These are phyloP conservation scores for Wickerhamomyces rabaulensis DNA, from an alignment of 805 yeast species.

Conservation along the genomic window DNA sequence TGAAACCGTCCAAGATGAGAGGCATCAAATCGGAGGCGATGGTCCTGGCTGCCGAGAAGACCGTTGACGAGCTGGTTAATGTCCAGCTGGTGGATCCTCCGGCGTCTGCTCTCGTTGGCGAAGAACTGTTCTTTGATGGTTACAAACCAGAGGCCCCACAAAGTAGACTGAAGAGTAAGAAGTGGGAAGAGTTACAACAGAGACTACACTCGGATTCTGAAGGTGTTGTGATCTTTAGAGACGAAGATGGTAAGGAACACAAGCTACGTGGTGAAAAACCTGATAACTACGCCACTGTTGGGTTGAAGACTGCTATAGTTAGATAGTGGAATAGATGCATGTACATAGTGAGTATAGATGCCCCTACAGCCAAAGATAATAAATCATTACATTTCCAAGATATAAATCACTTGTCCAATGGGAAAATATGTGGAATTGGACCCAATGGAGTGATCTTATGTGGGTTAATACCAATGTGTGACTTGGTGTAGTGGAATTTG, in stretches of 20 bases:
- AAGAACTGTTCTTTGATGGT: constrained; percentile 32
- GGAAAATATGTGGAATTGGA: constrained; percentile 72
- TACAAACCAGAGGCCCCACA: constrained; percentile 2
- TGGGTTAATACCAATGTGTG: constrained; percentile 79
- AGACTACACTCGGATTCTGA: constrained; percentile 2
- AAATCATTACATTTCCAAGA: background rate
- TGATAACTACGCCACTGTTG: background rate
- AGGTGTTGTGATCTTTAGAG: constrained; percentile 7
- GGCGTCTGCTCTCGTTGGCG: constrained; percentile 31
- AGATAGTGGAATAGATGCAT: background rate
- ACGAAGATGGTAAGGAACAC: background rate
- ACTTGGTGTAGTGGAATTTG: constrained; percentile 84
- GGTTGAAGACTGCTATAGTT: background rate
- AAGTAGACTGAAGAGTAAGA: constrained; percentile 9
- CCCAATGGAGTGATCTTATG: constrained; percentile 82
- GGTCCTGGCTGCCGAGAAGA: constrained; percentile 53
- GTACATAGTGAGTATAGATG: no score
- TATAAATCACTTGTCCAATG: constrained; percentile 23
- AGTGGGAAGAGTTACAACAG: constrained; percentile 12
- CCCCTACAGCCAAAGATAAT: background rate
- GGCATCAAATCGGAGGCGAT: constrained; percentile 61
- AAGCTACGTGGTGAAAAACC: background rate
- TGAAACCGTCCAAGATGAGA: constrained; percentile 59
- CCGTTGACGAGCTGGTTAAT: constrained; percentile 8
- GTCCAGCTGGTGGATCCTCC: constrained; percentile 51